phyloP scores from a whole-genome alignment of 148 eudicot genomes.

The Camellia japonica region DNA sequence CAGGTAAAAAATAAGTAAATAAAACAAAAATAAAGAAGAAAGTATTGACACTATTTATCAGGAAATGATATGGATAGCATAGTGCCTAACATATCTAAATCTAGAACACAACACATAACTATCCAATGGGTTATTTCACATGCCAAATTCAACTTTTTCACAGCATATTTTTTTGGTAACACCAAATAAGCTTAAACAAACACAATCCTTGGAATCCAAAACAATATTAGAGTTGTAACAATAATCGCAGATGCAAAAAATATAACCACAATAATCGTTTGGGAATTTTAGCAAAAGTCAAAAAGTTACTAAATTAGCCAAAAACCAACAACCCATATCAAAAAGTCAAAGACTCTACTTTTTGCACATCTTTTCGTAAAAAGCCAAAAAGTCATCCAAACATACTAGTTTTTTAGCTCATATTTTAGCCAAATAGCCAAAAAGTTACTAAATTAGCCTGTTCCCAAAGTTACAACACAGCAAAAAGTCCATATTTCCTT shows the following conservation, averaged over 20 bases:
- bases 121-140: too few relatives aligned
- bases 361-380: too few relatives aligned
- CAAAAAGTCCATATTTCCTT: background rate
- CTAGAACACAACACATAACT: background rate
- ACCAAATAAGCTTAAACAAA: background rate
- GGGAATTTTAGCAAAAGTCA: too few relatives aligned
- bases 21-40: background rate
- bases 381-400: too few relatives aligned
- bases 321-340: too few relatives aligned
- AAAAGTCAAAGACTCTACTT: too few relatives aligned
- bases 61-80: background rate
- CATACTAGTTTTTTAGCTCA: too few relatives aligned
- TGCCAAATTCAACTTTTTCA: too few relatives aligned
- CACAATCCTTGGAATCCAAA: background rate
- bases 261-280: background rate
- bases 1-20: background rate
- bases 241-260: background rate
- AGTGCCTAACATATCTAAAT: background rate
- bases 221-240: background rate
- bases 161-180: background rate
- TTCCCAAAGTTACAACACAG: background rate
- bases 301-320: too few relatives aligned
- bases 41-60: background rate
- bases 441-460: too few relatives aligned
- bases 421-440: too few relatives aligned